Base-by-base conservation (phyloP, 495 filamentous ascomycete genomes). In the Podospora tetraspora region DNA sequence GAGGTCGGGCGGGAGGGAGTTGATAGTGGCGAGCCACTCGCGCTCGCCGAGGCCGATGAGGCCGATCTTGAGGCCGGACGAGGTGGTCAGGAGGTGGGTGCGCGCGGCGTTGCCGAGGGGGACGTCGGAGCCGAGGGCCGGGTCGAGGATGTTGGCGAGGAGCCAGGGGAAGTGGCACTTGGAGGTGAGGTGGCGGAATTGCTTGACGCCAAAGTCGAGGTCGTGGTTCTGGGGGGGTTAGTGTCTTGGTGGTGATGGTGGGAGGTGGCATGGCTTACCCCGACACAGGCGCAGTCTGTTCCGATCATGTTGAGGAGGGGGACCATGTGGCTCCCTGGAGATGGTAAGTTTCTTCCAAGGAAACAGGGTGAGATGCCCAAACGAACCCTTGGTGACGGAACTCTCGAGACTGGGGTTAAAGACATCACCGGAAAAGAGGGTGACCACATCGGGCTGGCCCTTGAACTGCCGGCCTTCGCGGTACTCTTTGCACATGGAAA, bases 401-500 rank as follows among this genome's bases (percentile, higher is more conserved):
- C 88, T 92, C 77, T 97, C 93, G 61, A 96, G 78, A 69, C 90
- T 92, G 0, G 93, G 93, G 75, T 97, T 96, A 79, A 93, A 97
- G 3, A 89, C 92, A 84, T 97, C 93, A 43, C 93, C 93, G 10
- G 92, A 95, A 79, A 97, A 97, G 69, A 97, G 83, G 8, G 91
- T 94, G 10, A 96, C 76, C 12, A 92, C 79, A 19, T 85, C 78
- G 6, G 91, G 83, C 70, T 91, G 89, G 9, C 78, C 84, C 23
- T 79, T 73, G 74, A 85, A 95, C 23, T 78, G 78, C 13, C 83
- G 75, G 61, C 85, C 79, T 3, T 81, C 78, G 23, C 88, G 86
- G 78, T 96, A 97, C 76, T 92, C 79, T 60, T 92, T 88, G 56
- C 86, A 80, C 10, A 95, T 81, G n/a, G 88, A 86, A 70, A 94